Percentiles rank a stretch among this genome's conserved stretches.
phyloP scores from a whole-genome alignment of 805 yeast species.

The Hanseniaspora meyeri region DNA sequence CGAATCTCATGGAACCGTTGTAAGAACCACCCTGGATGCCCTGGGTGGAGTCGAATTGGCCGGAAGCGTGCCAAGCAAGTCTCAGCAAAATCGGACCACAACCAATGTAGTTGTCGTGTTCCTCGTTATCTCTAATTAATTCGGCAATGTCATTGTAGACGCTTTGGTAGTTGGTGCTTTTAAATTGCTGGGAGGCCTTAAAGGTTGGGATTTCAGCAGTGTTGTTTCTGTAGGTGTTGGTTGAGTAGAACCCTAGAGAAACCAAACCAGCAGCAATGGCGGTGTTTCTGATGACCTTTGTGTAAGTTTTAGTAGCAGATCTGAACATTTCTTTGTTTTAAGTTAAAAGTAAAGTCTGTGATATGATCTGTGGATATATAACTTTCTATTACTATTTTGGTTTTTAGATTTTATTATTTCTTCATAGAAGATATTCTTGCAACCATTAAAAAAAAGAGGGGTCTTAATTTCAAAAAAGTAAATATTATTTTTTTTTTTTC shows the following conservation, averaged over 20 bases:
- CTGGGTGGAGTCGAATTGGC: constrained; percentile 55
- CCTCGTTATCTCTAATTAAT: constrained; percentile 42
- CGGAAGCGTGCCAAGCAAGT: constrained; percentile 77
- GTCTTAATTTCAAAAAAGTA: too few species aligned
- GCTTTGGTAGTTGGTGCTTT: constrained; percentile 43
- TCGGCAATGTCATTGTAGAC: constrained; percentile 64
- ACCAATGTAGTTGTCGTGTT: constrained; percentile 54
- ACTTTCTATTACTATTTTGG: too few species aligned
- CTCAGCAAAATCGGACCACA: constrained; percentile 70
- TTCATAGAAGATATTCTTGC: too few species aligned
- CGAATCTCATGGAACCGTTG: constrained; percentile 55
- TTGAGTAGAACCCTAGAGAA: constrained; percentile 18
- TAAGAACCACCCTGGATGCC: constrained; percentile 52
- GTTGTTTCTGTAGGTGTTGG: constrained; percentile 18
- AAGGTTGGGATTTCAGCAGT: constrained; percentile 23
- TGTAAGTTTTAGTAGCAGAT: not conserved
- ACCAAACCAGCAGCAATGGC: constrained; percentile 22
- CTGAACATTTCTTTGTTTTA: not conserved
- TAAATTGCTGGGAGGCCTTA: constrained; percentile 26
- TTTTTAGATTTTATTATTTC: too few species aligned
- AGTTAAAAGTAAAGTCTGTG: not conserved
- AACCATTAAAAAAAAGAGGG: too few species aligned
- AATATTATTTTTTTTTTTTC: too few species aligned
- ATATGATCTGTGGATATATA: not conserved
- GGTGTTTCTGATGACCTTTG: constrained; percentile 4